phyloP scores from a whole-genome alignment of 129 eudicot species.

The Glebionis coronaria region DNA sequence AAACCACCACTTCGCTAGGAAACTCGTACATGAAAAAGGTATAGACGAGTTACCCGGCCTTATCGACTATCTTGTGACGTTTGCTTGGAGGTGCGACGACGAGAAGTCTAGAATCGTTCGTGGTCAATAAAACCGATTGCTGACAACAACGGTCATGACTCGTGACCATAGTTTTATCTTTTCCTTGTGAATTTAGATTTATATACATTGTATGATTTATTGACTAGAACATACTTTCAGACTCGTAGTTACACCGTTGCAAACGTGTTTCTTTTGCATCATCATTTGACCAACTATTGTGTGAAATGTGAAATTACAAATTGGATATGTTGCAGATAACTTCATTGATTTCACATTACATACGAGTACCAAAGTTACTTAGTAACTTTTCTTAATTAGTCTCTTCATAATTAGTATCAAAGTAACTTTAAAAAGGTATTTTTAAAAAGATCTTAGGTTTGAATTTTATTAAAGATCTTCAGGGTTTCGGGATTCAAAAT shows the following conservation, averaged over 20 bases:
- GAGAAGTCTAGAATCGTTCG: background rate
- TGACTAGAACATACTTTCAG: slow-evolving; percentile 11
- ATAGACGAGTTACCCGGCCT: slow-evolving; percentile 20
- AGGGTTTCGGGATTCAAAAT: too few relatives aligned
- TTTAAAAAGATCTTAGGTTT: too few relatives aligned
- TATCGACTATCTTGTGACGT: background rate
- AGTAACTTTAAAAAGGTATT: too few relatives aligned
- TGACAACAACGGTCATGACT: background rate
- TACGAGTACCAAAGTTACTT: too few relatives aligned
- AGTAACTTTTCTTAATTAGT: too few relatives aligned
- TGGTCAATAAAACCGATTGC: slow-evolving; percentile 18
- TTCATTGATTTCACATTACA: background rate
- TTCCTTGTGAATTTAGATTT: background rate
- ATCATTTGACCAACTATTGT: slow-evolving; percentile 6
- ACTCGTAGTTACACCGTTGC: background rate
- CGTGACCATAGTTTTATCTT: background rate
- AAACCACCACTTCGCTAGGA: background rate
- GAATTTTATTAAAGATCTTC: too few relatives aligned
- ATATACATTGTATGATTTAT: background rate
- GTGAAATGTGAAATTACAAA: background rate
- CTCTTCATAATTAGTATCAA: too few relatives aligned
- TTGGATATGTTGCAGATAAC: background rate
- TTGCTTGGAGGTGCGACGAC: slow-evolving; percentile 17
- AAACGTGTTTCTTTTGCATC: slow-evolving; percentile 18
- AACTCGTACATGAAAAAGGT: slow-evolving; percentile 11